Evolutionary conservation across 306 rosid genomes (phyloP).

Genomic region (Quercus bicolor): DNA sequence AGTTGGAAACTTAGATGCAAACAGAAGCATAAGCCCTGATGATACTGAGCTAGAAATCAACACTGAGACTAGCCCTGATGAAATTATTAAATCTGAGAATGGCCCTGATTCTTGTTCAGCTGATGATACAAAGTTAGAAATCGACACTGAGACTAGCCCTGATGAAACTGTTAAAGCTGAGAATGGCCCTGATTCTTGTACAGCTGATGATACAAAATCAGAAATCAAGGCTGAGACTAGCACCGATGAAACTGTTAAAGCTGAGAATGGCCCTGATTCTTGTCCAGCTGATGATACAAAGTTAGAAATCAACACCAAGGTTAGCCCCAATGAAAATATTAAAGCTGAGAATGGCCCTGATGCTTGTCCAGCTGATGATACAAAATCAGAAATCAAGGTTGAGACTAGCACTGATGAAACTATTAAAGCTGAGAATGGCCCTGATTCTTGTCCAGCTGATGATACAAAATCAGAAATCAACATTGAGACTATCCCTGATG

Average conservation of each 20-base stretch:
- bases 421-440: not conserved
- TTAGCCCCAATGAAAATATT: not conserved
- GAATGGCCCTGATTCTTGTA: not conserved
- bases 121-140: not conserved
- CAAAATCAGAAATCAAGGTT: conserved; percentile 4
- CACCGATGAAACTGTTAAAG: not conserved
- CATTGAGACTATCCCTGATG: conserved; percentile 3
- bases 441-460: not conserved
- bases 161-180: conserved; percentile 1
- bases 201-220: no score
- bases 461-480: conserved; percentile 8
- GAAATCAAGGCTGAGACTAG: not conserved
- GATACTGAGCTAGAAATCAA: not conserved
- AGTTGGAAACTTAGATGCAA: not conserved
- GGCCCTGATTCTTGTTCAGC: not conserved
- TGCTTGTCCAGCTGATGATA: not conserved
- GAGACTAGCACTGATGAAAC: not conserved
- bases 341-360: not conserved
- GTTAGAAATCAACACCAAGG: not conserved
- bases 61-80: not conserved
- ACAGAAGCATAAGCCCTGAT: conserved; percentile 15
- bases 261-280: not conserved
- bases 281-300: not conserved
- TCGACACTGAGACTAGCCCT: not conserved
- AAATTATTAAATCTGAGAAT: not conserved